A percentile compares a stretch with the other conserved stretches of the same genome.
Conservation (phyloP, 1,284 basidiomycete species). For the Cystobasidiaceae sp. region DNA sequence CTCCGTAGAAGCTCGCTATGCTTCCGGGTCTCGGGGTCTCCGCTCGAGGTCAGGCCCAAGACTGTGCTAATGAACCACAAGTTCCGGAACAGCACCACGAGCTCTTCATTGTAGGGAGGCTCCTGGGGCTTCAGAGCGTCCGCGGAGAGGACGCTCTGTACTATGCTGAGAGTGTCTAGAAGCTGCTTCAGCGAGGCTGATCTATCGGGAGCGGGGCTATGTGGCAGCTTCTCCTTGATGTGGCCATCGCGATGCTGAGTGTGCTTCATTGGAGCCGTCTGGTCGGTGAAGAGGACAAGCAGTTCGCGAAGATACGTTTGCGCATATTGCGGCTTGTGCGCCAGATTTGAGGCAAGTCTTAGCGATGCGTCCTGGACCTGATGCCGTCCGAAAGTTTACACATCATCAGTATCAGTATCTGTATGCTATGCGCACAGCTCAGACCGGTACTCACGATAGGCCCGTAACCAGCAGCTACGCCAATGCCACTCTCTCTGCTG, state of each 20-base stretch:
- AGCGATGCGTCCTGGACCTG: not conserved
- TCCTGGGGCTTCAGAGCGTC: constrained; percentile 63
- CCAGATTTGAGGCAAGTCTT: constrained; percentile 15
- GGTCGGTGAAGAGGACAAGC: constrained; percentile 28
- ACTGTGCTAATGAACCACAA: constrained; percentile 90
- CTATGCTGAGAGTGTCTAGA: constrained; percentile 65
- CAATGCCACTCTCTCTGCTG: constrained; percentile 1
- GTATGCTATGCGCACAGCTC: too few species aligned
- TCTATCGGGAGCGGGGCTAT: not conserved
- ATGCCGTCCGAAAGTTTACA: not conserved
- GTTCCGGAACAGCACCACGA: constrained; percentile 82
- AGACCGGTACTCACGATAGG: too few species aligned
- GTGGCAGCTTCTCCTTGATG: constrained; percentile 9
- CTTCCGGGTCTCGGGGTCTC: constrained; percentile 62
- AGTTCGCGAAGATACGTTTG: constrained; percentile 27
- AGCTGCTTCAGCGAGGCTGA: constrained; percentile 15
- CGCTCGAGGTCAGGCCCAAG: constrained; percentile 59
- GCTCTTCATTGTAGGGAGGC: constrained; percentile 52
- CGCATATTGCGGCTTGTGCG: constrained; percentile 2
- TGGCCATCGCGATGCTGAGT: constrained; percentile 16
- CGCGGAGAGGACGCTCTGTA: constrained; percentile 81
- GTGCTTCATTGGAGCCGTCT: constrained; percentile 15
- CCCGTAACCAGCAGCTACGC: not conserved
- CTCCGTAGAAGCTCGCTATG: constrained; percentile 67
- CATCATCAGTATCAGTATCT: too few species aligned